Evolutionary conservation across 306 rosid genomes (phyloP), one percentile per base, ranked within the genome.

Genomic region (Quercus alba): DNA sequence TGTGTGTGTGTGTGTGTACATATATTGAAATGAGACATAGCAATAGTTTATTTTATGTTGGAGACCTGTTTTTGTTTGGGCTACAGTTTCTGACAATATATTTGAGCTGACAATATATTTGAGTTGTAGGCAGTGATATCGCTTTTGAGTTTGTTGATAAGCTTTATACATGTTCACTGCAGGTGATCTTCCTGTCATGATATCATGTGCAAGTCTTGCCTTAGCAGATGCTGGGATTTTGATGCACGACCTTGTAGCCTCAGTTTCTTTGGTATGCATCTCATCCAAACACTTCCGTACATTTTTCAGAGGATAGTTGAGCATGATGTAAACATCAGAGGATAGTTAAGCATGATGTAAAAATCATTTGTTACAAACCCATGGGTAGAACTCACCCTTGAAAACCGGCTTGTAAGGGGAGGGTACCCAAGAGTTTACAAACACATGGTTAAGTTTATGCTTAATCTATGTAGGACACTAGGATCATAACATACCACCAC

Each of bases 171-270:
- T 66, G 78, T 49, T 79, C 61, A 66, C 68, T 54, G 79, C 85
- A 95, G 98, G 97, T 86, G 98, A 95, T 87, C 94, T 95, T 35
- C 97, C 97, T 67, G 98, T 93, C 66, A 84, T 93, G 56, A 93
- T 95, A 85, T 93, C 99, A 55, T 93, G 98, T 80, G 99, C 99
- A 71, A 93, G 98, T 82, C 96, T 95, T 87, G 99, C 98, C 76
- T 88, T 93, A 78, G 98, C 98, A 21, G 99, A 95, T 90, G 99
- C 98, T 1, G 99, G 99, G 79, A 93, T 93, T 85, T 87, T 91
- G 97, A 91, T 93, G 91, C 90, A 93, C 75, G 99, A 95, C 82
- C 98, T 95, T 75, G 93, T 95, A 76, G 84, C 97, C 74, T 88
- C 99, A 38, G 98, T 95, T 86, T 95, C 98, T n/a, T 91, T 93